Evolutionary conservation across 768 basidiomycete species (phyloP).

Genomic region (Stropharia rugosoannulata): DNA sequence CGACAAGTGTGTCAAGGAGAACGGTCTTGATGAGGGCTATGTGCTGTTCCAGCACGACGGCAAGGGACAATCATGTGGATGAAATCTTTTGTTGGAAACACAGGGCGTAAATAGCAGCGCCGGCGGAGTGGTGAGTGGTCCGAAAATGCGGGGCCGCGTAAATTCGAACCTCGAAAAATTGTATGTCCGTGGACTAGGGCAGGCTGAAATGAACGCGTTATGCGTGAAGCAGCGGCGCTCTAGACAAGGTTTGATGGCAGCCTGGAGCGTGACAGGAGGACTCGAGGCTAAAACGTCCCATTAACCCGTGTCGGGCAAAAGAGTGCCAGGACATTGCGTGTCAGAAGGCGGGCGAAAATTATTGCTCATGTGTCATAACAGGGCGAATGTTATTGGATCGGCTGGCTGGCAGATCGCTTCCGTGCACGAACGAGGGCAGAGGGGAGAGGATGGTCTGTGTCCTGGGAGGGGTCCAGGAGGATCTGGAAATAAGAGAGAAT

Average conservation of each 20-base stretch:
- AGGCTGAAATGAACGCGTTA: too few species aligned
- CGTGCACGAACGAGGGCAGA: background rate
- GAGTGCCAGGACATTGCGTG: conserved; percentile 1
- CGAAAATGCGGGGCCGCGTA: too few species aligned
- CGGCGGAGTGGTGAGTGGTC: too few species aligned
- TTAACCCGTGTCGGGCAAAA: conserved; percentile 6
- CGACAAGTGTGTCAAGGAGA: too few species aligned
- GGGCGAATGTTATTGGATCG: background rate
- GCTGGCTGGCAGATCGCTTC: conserved; percentile 4
- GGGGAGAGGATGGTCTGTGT: background rate
- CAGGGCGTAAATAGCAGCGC: too few species aligned
- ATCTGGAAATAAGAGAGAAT: background rate
- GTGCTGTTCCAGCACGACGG: too few species aligned
- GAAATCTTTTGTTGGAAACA: too few species aligned
- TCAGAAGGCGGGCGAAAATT: conserved; percentile 4
- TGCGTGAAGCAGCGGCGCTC: background rate
- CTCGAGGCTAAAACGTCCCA: background rate
- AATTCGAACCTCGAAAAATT: too few species aligned
- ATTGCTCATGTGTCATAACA: conserved; percentile 8
- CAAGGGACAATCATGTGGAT: too few species aligned
- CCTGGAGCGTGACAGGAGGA: background rate
- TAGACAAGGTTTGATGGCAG: conserved; percentile 3
- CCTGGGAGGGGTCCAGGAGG: background rate
- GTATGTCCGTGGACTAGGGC: too few species aligned
- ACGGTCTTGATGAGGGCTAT: too few species aligned